Conservation (phyloP, 1,139 yeast genomes). For the Torulaspora globosa region DNA sequence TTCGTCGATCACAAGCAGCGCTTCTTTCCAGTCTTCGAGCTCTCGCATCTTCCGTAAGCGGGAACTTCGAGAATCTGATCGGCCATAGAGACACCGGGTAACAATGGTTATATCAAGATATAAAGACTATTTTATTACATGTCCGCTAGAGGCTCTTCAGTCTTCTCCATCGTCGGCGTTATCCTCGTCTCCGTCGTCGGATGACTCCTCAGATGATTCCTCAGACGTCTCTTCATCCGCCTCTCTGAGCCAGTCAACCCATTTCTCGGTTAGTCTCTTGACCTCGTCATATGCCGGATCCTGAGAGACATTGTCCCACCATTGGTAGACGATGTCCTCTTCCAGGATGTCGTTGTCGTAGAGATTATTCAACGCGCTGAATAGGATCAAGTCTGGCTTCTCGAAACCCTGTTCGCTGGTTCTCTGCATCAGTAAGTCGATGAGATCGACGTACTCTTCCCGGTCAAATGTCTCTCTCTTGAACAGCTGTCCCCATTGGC, state of each 20-base stretch:
- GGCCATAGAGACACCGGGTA: conserved; percentile 1
- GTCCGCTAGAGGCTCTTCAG: background rate
- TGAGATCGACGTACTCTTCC: conserved; percentile 72
- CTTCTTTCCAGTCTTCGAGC: conserved; percentile 1
- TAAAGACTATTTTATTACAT: background rate
- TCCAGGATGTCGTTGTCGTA: conserved; percentile 79
- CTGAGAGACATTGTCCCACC: conserved; percentile 67
- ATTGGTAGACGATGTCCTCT: conserved; percentile 70
- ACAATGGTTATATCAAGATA: background rate
- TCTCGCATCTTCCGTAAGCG: background rate
- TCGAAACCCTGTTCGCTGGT: conserved; percentile 34
- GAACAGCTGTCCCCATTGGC: conserved; percentile 75
- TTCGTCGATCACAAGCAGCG: background rate
- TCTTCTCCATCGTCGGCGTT: conserved; percentile 4
- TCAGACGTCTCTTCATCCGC: conserved; percentile 77
- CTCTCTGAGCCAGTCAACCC: conserved; percentile 80
- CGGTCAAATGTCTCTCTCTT: conserved; percentile 76
- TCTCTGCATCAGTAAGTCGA: conserved; percentile 46
- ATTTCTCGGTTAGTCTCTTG: conserved; percentile 58
- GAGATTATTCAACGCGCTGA: conserved; percentile 61
- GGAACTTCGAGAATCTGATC: conserved; percentile 4
- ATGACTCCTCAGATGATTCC: conserved; percentile 32
- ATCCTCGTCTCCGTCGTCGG: conserved; percentile 18
- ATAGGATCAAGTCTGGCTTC: conserved; percentile 38
- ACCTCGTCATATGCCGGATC: conserved; percentile 48